phyloP scores from a whole-genome alignment of 1,284 basidiomycete genomes.

The Exsudoporus floridanus region DNA sequence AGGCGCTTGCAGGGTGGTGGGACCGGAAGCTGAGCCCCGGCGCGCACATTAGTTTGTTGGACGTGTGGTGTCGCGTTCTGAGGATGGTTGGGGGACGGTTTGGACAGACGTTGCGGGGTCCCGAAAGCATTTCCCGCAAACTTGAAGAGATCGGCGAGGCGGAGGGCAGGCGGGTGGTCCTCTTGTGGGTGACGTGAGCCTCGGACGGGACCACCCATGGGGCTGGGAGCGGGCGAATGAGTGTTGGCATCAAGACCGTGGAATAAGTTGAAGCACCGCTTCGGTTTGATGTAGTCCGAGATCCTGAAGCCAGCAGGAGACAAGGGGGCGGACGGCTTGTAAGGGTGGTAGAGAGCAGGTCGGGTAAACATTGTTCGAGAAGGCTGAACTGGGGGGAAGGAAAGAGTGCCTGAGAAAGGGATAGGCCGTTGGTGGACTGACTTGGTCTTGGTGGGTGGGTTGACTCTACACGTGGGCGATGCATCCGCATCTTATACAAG shows the following conservation, averaged over 20 bases:
- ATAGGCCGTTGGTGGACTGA: neutral
- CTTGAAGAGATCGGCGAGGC: slow-evolving; percentile 12
- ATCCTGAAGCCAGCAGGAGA: slow-evolving; percentile 31
- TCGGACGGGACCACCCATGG: slow-evolving; percentile 18
- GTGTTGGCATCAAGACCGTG: slow-evolving; percentile 1
- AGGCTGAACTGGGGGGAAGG: neutral
- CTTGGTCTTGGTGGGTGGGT: neutral
- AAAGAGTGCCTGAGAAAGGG: neutral
- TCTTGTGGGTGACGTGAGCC: neutral
- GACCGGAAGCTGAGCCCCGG: neutral
- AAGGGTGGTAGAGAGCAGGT: slow-evolving; percentile 13
- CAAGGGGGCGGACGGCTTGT: slow-evolving; percentile 11
- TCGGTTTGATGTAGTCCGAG: slow-evolving; percentile 15
- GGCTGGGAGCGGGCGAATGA: slow-evolving; percentile 15
- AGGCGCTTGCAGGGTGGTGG: slow-evolving; percentile 8
- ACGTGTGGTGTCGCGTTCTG: neutral
- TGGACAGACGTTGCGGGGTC: neutral
- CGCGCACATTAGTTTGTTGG: neutral
- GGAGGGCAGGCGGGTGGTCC: slow-evolving; percentile 11
- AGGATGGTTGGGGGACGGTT: neutral
- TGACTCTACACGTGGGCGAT: neutral
- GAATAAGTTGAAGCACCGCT: slow-evolving; percentile 23
- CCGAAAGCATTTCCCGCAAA: neutral
- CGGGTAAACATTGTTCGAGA: slow-evolving; percentile 23
- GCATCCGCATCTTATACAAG: slow-evolving; percentile 19